Evolutionary conservation across 1,139 yeast genomes (phyloP).

Genomic region (Geotrichum restrictum): DNA sequence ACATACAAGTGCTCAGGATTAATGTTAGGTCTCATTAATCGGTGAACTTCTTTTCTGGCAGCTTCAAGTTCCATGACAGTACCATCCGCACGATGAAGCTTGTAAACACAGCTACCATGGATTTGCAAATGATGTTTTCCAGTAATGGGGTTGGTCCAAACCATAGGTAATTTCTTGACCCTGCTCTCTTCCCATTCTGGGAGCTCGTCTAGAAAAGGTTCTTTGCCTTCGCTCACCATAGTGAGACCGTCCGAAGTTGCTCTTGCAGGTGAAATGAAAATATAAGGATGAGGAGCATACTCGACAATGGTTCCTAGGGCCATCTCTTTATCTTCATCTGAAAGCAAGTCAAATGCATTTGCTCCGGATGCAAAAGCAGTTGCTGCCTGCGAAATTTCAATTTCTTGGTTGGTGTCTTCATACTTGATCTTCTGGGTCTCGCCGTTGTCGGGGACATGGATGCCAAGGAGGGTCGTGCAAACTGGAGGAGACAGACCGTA

Average conservation of each 20-base stretch:
- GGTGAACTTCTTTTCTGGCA: constrained; percentile 64
- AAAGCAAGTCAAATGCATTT: constrained; percentile 61
- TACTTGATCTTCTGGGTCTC: constrained; percentile 51
- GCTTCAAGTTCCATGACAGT: constrained; percentile 59
- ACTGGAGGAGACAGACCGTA: constrained; percentile 81
- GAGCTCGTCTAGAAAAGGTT: constrained; percentile 56
- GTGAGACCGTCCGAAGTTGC: constrained; percentile 84
- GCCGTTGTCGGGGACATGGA: constrained; percentile 49
- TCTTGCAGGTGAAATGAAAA: constrained; percentile 70
- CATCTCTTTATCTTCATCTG: constrained; percentile 64
- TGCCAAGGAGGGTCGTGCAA: constrained; percentile 75
- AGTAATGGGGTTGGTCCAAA: constrained; percentile 86
- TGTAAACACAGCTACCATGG: constrained; percentile 76
- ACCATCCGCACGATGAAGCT: constrained; percentile 54
- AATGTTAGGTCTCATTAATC: constrained; percentile 78
- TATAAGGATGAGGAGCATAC: constrained; percentile 89
- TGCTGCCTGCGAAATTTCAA: constrained; percentile 72
- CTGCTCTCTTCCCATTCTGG: constrained; percentile 79
- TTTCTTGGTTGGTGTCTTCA: constrained; percentile 60
- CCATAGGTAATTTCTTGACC: constrained; percentile 72
- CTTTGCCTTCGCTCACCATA: constrained; percentile 76
- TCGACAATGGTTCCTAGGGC: constrained; percentile 73
- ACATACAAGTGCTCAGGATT: constrained; percentile 68
- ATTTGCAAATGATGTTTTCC: constrained; percentile 72
- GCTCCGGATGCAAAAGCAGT: constrained; percentile 86